Base-by-base conservation (phyloP, 345 rosid genomes). In the Jatropha curcas region DNA sequence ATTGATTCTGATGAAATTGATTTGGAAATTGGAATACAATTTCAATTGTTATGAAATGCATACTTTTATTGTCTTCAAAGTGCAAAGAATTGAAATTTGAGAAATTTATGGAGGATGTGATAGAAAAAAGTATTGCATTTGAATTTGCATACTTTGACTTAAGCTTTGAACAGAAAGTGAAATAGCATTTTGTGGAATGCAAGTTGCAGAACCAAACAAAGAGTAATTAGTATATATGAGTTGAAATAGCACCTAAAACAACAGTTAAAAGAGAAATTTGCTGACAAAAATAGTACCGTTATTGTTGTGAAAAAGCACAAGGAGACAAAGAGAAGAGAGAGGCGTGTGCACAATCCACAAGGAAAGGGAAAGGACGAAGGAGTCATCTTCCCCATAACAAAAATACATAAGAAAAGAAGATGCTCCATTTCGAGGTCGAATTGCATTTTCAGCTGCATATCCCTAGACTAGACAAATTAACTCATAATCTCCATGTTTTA, bases 291-390 rank as follows among this genome's bases (percentile, higher is more conserved):
- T 41, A 41, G 45, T 10, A 41, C 45, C 13, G 12, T 41, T 41
- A 41, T 41, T 10, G 0, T 41, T 41, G 45, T 10, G 9, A 22
- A 4, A 55, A 55, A 55, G 59, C 30, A 55, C 7, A 55, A 55
- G 28, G 0, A 55, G 59, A 24, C 59, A 55, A 55, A 55, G 59
- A 24, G 30, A 55, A 55, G 25, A 55, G 12, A 24, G 8, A 7
- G 2, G 58, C 27, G 28, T 53, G 25, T n/a, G 58, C 58, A 53
- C 59, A 55, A 55, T 55, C 59, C 31, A 55, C 59, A 55, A 55
- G 31, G 11, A 55, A 55, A n/a, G n/a, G n/a, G n/a, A n/a, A n/a
- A n/a, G n/a, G n/a, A n/a, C n/a, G n/a, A n/a, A n/a, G n/a, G n/a
- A n/a, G n/a, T n/a, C n/a, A n/a, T n/a, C 24, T 20, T n/a, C 22